phyloP scores from a whole-genome alignment of 2,329 filamentous ascomycete species.

The Clathrospora elynae region DNA sequence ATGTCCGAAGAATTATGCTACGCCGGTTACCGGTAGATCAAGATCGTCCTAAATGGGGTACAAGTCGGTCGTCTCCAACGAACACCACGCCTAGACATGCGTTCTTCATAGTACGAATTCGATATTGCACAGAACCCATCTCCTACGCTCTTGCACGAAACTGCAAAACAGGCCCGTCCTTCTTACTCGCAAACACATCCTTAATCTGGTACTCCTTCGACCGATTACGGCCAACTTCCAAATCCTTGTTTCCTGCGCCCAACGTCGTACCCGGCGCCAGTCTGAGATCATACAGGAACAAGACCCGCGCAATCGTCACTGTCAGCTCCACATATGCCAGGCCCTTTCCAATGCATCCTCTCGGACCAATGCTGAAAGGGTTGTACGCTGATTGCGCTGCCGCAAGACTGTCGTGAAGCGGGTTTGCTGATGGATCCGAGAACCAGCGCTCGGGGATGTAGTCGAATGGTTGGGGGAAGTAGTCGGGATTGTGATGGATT shows the following conservation, averaged over 20 bases:
- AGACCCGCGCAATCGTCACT: conserved; percentile 63
- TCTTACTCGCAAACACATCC: conserved; percentile 75
- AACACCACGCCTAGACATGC: too few species aligned
- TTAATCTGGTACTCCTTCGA: conserved; percentile 68
- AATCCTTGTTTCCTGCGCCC: conserved; percentile 38
- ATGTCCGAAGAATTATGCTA: too few species aligned
- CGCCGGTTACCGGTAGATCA: too few species aligned
- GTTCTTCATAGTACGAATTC: too few species aligned
- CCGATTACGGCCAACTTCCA: conserved; percentile 42
- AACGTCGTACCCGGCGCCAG: conserved; percentile 41
- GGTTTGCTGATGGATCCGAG: conserved; percentile 36
- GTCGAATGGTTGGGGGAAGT: conserved; percentile 47
- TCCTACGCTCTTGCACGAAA: conserved; percentile 35
- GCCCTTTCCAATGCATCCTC: conserved; percentile 74
- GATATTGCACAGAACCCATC: neutral
- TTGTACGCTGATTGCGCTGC: conserved; percentile 71
- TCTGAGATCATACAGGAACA: conserved; percentile 66
- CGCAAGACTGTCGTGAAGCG: conserved; percentile 33
- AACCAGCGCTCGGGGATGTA: conserved; percentile 49
- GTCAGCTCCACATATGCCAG: conserved; percentile 71
- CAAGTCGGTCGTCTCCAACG: too few species aligned
- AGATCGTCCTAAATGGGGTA: too few species aligned
- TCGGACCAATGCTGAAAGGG: conserved; percentile 71
- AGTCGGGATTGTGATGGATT: conserved; percentile 48
- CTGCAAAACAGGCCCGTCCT: conserved; percentile 72